phyloP scores from a whole-genome alignment of 495 filamentous ascomycete species.

The Aspergillus ellipticus region DNA sequence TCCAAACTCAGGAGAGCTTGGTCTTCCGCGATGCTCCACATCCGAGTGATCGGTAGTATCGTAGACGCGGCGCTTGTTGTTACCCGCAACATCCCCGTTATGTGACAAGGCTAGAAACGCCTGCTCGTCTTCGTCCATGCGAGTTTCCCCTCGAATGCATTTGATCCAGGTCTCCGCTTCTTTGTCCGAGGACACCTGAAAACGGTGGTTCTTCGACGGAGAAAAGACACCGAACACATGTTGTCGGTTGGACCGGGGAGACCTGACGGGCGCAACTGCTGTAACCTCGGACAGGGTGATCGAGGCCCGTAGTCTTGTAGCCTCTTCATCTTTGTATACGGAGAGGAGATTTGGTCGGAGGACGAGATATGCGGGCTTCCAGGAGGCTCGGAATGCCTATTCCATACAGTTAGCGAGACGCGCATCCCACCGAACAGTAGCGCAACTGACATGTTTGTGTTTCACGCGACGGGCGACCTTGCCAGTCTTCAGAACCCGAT shows the following conservation, averaged over 20 bases:
- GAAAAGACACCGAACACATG: constrained; percentile 94
- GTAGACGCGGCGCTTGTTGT: constrained; percentile 35
- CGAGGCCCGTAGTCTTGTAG: constrained; percentile 83
- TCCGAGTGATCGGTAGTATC: constrained; percentile 48
- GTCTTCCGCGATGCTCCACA: constrained; percentile 26
- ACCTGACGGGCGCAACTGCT: constrained; percentile 81
- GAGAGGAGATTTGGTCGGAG: constrained; percentile 91
- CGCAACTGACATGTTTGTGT: constrained; percentile 76
- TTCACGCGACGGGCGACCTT: constrained; percentile 81
- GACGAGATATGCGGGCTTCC: constrained; percentile 88
- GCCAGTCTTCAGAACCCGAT: constrained; percentile 85
- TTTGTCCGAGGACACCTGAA: constrained; percentile 66
- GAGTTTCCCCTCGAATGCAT: constrained; percentile 72
- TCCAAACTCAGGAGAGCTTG: constrained; percentile 46
- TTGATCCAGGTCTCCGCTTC: constrained; percentile 88
- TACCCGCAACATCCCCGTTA: constrained; percentile 32
- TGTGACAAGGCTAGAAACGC: constrained; percentile 59
- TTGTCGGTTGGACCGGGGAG: constrained; percentile 74
- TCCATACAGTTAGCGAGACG: not conserved
- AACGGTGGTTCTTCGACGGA: constrained; percentile 83
- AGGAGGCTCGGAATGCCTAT: constrained; percentile 49
- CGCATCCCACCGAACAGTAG: constrained; percentile 4
- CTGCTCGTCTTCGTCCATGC: constrained; percentile 82
- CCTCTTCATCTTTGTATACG: constrained; percentile 88
- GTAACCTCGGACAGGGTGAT: constrained; percentile 86